Evolutionary conservation across 2,329 filamentous ascomycete species (phyloP), one percentile per base, ranked within the genome.

Genomic region (Aspergillus fischeri): DNA sequence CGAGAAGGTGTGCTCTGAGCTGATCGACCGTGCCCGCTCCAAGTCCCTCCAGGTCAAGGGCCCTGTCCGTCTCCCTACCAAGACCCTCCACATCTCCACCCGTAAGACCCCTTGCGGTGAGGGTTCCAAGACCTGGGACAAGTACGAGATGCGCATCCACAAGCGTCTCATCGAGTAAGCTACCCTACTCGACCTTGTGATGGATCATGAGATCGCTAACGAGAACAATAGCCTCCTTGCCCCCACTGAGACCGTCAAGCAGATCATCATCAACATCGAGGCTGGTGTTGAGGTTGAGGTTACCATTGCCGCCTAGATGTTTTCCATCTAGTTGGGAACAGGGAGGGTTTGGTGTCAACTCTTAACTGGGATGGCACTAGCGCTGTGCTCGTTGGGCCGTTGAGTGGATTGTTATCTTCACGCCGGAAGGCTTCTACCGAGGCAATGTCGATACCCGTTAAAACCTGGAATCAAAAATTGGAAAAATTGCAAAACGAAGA

Each of bases 111-210:
- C 94, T 79, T 94, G 90, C 83, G 94, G 94, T 90, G 94, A 99
- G 87, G 94, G 94, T 83, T 95, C 90, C 81, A 99, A 99, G 91
- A 99, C 94, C 77, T 99, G 94, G 94, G 94, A 97, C 80, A 88
- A 85, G 80, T 99, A 85, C 81, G 93, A 99, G 89, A 95, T 99
- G 92, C 89, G 93, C 83, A 96, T 97, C 79, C 92, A 97, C 87
- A 97, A 97, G 89, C 90, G 92, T 72, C 85, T 97, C 76, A 97
- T 97, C 77, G 92, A 96, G 86, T 90, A 77, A 73, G 86, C 84
- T 48, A 44, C 52, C 51, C 3, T 52, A 29, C 17, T 38, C 14
- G 24, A 44, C 41, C 45, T 9, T 20, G 9, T 14, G 24, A 9
- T 21, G 10, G 2, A 10, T 17, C 21, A 38, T 47, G 42, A 8